A percentile compares a stretch with the other conserved stretches of the same genome.
phyloP scores from a whole-genome alignment of 2,329 filamentous ascomycete genomes.

The Exserohilum turcica region DNA sequence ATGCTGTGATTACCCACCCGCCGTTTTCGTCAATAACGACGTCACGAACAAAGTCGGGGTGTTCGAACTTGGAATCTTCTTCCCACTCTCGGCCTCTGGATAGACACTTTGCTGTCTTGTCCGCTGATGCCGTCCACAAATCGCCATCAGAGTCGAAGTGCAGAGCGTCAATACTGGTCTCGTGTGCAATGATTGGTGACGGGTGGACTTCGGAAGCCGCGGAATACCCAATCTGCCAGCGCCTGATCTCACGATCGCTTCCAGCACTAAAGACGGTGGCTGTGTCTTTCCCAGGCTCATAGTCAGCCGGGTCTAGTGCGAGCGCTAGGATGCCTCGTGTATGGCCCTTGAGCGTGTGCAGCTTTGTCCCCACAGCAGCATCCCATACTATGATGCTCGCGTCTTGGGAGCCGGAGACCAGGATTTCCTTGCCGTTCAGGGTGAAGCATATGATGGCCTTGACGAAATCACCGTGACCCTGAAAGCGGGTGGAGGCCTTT shows the following conservation, averaged over 20 bases:
- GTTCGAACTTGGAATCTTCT: slow-evolving; percentile 72
- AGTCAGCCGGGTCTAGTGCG: slow-evolving; percentile 67
- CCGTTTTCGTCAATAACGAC: slow-evolving; percentile 72
- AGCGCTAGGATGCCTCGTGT: slow-evolving; percentile 80
- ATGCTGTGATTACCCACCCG: slow-evolving; percentile 83
- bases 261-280: slow-evolving; percentile 76
- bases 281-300: slow-evolving; percentile 33
- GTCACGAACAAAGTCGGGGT: slow-evolving; percentile 89
- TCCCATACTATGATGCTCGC: slow-evolving; percentile 75
- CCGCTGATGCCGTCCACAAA: slow-evolving; percentile 90
- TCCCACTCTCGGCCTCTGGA: slow-evolving; percentile 70
- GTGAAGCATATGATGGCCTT: slow-evolving; percentile 73
- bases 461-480: slow-evolving; percentile 88
- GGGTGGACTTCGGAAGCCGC: slow-evolving; percentile 41
- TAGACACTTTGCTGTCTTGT: slow-evolving; percentile 84
- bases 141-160: slow-evolving; percentile 75
- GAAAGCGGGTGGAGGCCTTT: slow-evolving; percentile 61
- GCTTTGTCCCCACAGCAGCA: slow-evolving; percentile 65
- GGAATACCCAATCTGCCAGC: slow-evolving; percentile 65
- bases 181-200: slow-evolving; percentile 74
- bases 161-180: slow-evolving; percentile 86
- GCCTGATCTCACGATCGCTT: slow-evolving; percentile 66
- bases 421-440: slow-evolving; percentile 63
- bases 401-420: slow-evolving; percentile 56
- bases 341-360: slow-evolving; percentile 80